Evolutionary conservation across 164 flowering plant genomes (phyloP).

Genomic region (Liquidambar formosana): DNA sequence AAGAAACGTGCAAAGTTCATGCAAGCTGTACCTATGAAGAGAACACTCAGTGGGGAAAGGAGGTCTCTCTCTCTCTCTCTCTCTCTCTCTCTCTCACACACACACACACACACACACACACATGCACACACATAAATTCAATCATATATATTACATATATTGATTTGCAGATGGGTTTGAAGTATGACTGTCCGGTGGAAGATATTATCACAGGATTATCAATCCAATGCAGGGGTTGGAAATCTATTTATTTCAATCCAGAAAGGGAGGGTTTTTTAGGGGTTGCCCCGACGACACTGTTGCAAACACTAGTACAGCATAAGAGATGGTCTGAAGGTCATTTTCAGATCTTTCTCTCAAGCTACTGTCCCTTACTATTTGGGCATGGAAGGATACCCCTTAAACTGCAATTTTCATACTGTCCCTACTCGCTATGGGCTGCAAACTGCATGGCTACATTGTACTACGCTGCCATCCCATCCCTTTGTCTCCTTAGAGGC

Average conservation of each 20-base stretch:
- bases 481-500: constrained; percentile 27
- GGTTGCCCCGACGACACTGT: constrained; percentile 24
- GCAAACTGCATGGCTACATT: constrained; percentile 26
- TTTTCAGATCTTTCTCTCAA: constrained; percentile 32
- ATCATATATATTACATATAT: neutral
- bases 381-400: constrained; percentile 27
- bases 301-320: constrained; percentile 27
- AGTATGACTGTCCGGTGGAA: constrained; percentile 36
- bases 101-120: too few species aligned
- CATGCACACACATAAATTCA: neutral
- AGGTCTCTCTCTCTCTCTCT: constrained; percentile 33
- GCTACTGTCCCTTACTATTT: constrained; percentile 22
- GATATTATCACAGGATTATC: constrained; percentile 42
- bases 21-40: constrained; percentile 35
- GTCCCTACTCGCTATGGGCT: constrained; percentile 27
- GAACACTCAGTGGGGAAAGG: constrained; percentile 42
- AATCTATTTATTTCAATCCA: constrained; percentile 31
- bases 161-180: constrained; percentile 36
- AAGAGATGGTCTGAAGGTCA: constrained; percentile 40
- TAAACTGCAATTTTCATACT: constrained; percentile 30
- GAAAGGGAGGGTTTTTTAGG: constrained; percentile 25
- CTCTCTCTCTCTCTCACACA: neutral
- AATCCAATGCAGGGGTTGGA: constrained; percentile 45
- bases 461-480: constrained; percentile 22
- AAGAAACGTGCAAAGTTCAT: constrained; percentile 28